Evolutionary conservation across 371 early-diverging fungal genomes (phyloP), one percentile per base, ranked within the genome.

Genomic region (Actinomortierella ambigua): DNA sequence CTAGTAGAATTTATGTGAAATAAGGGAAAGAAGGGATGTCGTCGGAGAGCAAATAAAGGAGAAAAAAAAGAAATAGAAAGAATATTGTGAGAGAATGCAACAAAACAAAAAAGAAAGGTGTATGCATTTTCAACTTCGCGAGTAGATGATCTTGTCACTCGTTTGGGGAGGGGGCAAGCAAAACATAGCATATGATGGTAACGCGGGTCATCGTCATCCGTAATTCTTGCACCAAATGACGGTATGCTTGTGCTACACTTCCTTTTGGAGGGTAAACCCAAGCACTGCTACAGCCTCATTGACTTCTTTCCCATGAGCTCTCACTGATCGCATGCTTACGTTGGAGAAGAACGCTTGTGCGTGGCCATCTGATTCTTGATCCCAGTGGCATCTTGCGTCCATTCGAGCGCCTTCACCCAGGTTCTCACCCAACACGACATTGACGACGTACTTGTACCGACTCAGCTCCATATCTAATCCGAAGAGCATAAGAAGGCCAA

Each of bases 321-420:
- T 53, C n/a, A 1, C 9, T 24, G 20, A 22, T 23, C 29, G 7
- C 44, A 41, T 15, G 77, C 81, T 76, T 69, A 85, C 88, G 61
- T 88, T 90, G 26, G 82, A 81, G 75, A 85, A 90, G 15, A 77
- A 81, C 53, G 88, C 87, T 54, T 87, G 85, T 11, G 88, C 90
- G 50, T 85, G 68, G 60, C 82, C 86, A 65, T 90, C 90, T 4
- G 90, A 83, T 77, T 88, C 88, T 9, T 84, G 69, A 61, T 90
- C 90, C 90, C 90, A 90, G 43, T 86, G 80, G 59, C 90, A 87
- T 29, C 86, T 75, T 28, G 85, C 80, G 39, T 84, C 86, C 80
- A 86, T 85, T 57, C 85, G 73, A 18, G 85, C 87, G 34, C 88
- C 90, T 59, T 82, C 87, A 20, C 88, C 88, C 22, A 82, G 57